These are phyloP conservation scores for Chytridiales sp. DNA, from an alignment of 371 early-diverging fungal genomes.

Conservation along the genomic window DNA sequence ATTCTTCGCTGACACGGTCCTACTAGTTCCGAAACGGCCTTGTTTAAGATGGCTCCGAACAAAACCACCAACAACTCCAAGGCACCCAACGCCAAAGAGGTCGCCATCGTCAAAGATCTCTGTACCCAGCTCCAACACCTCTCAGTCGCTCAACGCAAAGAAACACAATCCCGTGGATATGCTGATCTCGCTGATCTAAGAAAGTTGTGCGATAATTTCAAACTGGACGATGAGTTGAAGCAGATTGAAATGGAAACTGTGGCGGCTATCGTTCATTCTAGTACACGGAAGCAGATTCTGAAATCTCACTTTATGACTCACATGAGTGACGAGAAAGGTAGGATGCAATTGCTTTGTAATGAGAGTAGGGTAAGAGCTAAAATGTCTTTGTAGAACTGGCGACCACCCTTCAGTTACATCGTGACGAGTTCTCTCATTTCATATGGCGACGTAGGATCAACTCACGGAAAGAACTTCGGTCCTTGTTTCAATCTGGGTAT, in stretches of 20 bases:
- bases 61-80: no score
- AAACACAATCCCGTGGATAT: conserved; percentile 2
- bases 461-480: conserved; percentile 39
- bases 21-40: no score
- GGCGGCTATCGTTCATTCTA: conserved; percentile 46
- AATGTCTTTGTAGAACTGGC: conserved; percentile 37
- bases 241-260: conserved; percentile 45
- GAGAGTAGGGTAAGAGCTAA: neutral
- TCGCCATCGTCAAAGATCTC: conserved; percentile 19
- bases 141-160: conserved; percentile 16
- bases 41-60: no score
- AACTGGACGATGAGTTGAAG: conserved; percentile 45
- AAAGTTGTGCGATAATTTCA: conserved; percentile 38
- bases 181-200: conserved; percentile 32
- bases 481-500: neutral
- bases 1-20: no score
- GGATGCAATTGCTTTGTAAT: neutral
- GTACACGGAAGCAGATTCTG: conserved; percentile 41
- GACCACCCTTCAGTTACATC: conserved; percentile 43
- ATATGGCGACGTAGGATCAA: conserved; percentile 48
- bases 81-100: conserved; percentile 20
- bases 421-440: conserved; percentile 52
- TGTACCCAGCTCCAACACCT: conserved; percentile 30
- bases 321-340: conserved; percentile 50
- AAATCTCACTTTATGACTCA: conserved; percentile 31